Base-by-base conservation (phyloP, 352 stramenopile species). In the Globisporangium echinulatum region DNA sequence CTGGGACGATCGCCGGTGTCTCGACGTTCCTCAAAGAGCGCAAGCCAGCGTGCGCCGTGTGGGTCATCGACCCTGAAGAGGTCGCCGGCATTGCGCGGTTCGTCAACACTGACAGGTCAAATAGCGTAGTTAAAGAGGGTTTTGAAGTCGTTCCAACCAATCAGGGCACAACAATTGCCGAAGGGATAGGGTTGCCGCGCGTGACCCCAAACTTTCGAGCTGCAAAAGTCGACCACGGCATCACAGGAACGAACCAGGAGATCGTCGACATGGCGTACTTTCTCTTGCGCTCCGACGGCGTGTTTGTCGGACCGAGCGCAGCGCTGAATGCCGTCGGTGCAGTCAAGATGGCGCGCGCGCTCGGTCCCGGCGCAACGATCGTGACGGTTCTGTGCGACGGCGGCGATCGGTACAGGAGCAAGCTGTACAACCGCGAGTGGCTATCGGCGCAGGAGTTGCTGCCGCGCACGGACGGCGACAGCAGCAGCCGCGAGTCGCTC, bases 221-320 rank as follows among this genome's bases (percentile, higher is more conserved):
- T 7, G 83, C 76, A 0, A 69, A 96, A 33, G 72, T 98, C 5
- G 94, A 98, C 69, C 79, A 90, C 61, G 92, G 96, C 36, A 83
- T 98, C 68, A 89, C 89, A 54, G 91, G 93, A 48, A 87, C 87
- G 1, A 96, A 97, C 62, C 83, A 97, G 55, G 92, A 98, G 73
- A 91, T 96, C 52, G 95, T 98, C 48, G 82, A 91, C 58, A 98
- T 98, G 91, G 87, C 90, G 6, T 92, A 97, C 62, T 85, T 88
- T 52, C 55, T 98, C 48, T 71, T 97, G 40, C 90, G 77, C 33
- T 79, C 97, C 55, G 93, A 98, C 56, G 83, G 83, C 2, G 78
- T 98, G 62, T 98, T 98, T 68, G 94, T 97, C 53, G 94, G 96
- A 1, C 79, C 82, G 0, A 92, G 83, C 11, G 84, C 84, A 7